Evolutionary conservation across 2,329 filamentous ascomycete genomes (phyloP).

Genomic region (Chrysoporthe puriensis): DNA sequence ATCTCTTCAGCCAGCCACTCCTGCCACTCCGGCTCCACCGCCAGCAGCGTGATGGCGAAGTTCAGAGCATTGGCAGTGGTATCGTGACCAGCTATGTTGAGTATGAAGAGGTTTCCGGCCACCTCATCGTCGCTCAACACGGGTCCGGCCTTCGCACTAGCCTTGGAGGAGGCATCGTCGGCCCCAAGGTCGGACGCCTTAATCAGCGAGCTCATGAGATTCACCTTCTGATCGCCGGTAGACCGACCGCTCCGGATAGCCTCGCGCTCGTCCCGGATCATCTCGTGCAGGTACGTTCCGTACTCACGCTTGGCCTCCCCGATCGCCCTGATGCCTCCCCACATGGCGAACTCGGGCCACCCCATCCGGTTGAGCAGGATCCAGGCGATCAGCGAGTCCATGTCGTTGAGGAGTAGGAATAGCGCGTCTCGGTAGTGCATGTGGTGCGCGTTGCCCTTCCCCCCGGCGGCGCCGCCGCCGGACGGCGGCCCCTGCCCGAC

Average conservation of each 20-base stretch:
- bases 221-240: background rate
- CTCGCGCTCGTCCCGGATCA: conserved; percentile 10
- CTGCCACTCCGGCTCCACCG: conserved; percentile 40
- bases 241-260: background rate
- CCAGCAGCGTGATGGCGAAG: conserved; percentile 48
- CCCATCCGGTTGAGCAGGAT: background rate
- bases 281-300: background rate
- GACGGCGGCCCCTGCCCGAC: background rate
- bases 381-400: conserved; percentile 1
- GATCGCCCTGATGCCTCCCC: conserved; percentile 5
- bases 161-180: background rate
- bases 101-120: conserved; percentile 36
- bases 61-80: conserved; percentile 39
- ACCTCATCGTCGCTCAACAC: conserved; percentile 29
- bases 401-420: conserved; percentile 1
- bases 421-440: conserved; percentile 12
- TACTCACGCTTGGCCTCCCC: background rate
- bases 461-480: too few relatives aligned
- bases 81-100: conserved; percentile 37
- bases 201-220: conserved; percentile 12
- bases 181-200: conserved; percentile 3
- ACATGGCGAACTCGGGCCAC: conserved; percentile 13
- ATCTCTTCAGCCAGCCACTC: conserved; percentile 37
- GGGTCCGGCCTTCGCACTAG: background rate
- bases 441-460: background rate